A percentile compares a stretch with the other conserved stretches of the same genome.
Conservation (phyloP, 352 stramenopile species). For the Phytophthora aleatoria region DNA sequence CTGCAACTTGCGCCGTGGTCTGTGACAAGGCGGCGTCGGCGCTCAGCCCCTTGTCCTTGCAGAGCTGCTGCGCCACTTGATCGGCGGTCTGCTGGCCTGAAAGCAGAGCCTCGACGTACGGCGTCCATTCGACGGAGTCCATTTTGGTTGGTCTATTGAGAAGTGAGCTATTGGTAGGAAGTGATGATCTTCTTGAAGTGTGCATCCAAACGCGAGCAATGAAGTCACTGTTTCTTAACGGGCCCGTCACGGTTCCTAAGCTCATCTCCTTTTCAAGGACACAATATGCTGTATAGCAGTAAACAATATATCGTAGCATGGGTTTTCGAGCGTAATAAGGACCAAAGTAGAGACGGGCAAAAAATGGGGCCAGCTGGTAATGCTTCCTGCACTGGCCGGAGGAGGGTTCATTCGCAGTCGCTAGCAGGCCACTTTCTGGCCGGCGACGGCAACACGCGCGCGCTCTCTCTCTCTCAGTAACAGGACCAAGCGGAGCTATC, state of each 20-base stretch:
- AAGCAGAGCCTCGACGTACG: conserved; percentile 32
- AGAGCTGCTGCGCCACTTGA: conserved; percentile 38
- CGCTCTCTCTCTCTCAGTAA: background rate
- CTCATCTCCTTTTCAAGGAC: background rate
- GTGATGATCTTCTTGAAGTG: conserved; percentile 8
- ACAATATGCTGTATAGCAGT: background rate
- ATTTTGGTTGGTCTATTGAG: conserved; percentile 10
- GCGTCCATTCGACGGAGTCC: conserved; percentile 28
- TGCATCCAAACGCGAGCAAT: conserved; percentile 8
- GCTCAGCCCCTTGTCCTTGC: conserved; percentile 32
- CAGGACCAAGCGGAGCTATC: background rate
- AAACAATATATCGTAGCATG: background rate
- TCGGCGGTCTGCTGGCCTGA: conserved; percentile 18
- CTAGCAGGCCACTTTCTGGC: background rate
- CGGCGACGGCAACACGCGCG: conserved; percentile 1
- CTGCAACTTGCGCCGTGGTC: conserved; percentile 26
- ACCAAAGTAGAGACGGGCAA: conserved; percentile 25
- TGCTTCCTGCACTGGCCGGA: conserved; percentile 22
- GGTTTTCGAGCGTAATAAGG: conserved; percentile 13
- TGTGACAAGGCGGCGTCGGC: conserved; percentile 17
- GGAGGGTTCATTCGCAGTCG: conserved; percentile 11
- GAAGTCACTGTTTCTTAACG: conserved; percentile 4
- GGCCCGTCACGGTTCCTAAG: no score
- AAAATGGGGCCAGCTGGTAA: conserved; percentile 29
- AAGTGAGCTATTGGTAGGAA: background rate